phyloP scores from a whole-genome alignment of 2,329 filamentous ascomycete genomes.

The Colletotrichum salicis region DNA sequence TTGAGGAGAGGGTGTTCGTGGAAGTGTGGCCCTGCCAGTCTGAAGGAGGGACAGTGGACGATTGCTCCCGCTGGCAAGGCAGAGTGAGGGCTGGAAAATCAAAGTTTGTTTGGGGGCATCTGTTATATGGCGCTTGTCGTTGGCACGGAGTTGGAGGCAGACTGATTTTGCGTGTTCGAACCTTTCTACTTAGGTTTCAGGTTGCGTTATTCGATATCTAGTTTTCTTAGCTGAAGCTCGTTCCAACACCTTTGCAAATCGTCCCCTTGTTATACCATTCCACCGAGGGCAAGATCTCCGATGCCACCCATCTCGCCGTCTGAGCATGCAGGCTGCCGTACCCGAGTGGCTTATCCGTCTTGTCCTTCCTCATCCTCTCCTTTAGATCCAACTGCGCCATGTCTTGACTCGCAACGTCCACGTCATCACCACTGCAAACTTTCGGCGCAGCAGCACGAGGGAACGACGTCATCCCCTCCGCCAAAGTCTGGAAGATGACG shows the following conservation, averaged over 20 bases:
- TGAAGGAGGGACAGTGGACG: slow-evolving; percentile 39
- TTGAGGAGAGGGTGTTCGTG: slow-evolving; percentile 61
- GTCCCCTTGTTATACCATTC: slow-evolving; percentile 63
- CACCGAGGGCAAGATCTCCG: slow-evolving; percentile 59
- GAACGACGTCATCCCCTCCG: slow-evolving; percentile 62
- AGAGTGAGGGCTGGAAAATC: neutral
- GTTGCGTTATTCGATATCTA: slow-evolving; percentile 7
- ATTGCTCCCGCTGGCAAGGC: neutral
- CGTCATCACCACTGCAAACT: slow-evolving; percentile 4
- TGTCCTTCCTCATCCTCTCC: slow-evolving; percentile 53
- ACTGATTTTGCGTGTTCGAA: neutral
- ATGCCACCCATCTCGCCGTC: slow-evolving; percentile 70
- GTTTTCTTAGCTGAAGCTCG: slow-evolving; percentile 16
- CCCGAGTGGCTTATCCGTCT: slow-evolving; percentile 62
- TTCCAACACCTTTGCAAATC: slow-evolving; percentile 60
- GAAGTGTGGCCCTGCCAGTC: slow-evolving; percentile 56
- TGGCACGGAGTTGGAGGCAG: slow-evolving; percentile 18
- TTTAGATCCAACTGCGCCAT: slow-evolving; percentile 44
- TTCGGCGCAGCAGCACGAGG: slow-evolving; percentile 40
- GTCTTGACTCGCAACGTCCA: slow-evolving; percentile 40
- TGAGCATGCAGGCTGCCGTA: slow-evolving; percentile 66
- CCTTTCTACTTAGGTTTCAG: neutral
- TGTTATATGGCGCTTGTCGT: neutral
- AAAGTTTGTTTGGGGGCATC: neutral
- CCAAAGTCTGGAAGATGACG: slow-evolving; percentile 68